Base-by-base conservation (phyloP, 768 basidiomycete genomes). In the Suillus discolor region DNA sequence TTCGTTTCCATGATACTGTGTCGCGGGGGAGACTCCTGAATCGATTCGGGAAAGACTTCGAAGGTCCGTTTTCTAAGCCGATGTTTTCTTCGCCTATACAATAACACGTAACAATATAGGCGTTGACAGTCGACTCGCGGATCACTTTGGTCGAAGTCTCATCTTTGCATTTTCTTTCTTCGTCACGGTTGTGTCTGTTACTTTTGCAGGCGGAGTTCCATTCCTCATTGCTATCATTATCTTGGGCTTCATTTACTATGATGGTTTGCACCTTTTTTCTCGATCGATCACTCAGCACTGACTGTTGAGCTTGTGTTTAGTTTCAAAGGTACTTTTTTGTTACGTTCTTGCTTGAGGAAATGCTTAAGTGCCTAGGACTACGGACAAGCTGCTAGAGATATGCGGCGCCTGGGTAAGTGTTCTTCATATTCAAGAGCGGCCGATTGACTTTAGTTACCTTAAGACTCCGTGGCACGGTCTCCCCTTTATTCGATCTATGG, bases 1-100 rank as follows among this genome's bases (percentile, higher is more conserved):
- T 97, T 64, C 87, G 95, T 49, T 97, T 97, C 83, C 96, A 97
- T 70, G 96, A 97, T 72, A 97, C 95, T 0, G 86, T 93, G 2
- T 93, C 90, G 61, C 87, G 93, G 44, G 96, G 96, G 6, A 87
- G 94, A 2, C 79, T 93, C 12, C 77, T 96, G 44, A 94, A 96
- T 69, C 82, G 94, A 55, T 91, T 92, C 68, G 94, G 95, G 51
- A 96, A 96, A 75, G 95, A 96, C 73, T 92, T 96, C 64, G 94
- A 96, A 80, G 91, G 84, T 78, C 64, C 36, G 66, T 45, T 34
- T 12, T 47, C 5, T 25, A 28, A 23, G 41, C 18, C 16, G 31
- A 23, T 3, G 23, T 8, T 16, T 34, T 38, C 12, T 36, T 34
- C 13, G 5, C n/a, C 49, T 15, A 60, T 62, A 15, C 68, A 67